A percentile compares a stretch with the other conserved stretches of the same genome.
These are phyloP conservation scores for Penicillium expansum DNA, from an alignment of 2,329 filamentous ascomycete species.

Conservation along the genomic window DNA sequence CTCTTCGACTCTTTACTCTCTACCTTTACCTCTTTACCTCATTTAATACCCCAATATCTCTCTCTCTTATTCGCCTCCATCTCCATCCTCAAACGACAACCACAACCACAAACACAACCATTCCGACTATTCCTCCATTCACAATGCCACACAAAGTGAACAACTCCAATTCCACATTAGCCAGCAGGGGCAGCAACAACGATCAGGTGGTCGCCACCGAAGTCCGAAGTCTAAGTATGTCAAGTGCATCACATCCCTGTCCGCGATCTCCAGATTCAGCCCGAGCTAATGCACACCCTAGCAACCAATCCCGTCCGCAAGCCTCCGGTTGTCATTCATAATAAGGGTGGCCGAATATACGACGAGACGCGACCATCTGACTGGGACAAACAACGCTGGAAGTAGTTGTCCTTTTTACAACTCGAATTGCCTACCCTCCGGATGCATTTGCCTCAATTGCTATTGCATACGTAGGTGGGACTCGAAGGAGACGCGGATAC, in stretches of 20 bases:
- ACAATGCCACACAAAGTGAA: conserved; percentile 39
- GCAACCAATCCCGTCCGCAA: conserved; percentile 33
- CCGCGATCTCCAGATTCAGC: conserved; percentile 25
- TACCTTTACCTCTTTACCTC: neutral
- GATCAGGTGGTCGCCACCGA: conserved; percentile 31
- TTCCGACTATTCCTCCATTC: neutral
- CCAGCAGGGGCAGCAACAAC: conserved; percentile 31
- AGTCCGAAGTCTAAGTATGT: conserved; percentile 36
- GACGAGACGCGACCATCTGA: conserved; percentile 38
- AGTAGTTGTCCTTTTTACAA: conserved; percentile 21
- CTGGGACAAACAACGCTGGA: conserved; percentile 42
- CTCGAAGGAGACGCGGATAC: conserved; percentile 1
- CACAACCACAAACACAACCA: neutral
- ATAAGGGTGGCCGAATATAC: conserved; percentile 37
- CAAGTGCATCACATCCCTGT: conserved; percentile 8
- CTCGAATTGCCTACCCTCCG: neutral
- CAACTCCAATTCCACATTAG: conserved; percentile 37
- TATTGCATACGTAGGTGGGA: neutral
- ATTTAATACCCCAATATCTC: conserved; percentile 1
- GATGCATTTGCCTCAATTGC: neutral
- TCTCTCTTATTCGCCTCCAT: neutral
- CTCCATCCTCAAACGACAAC: neutral
- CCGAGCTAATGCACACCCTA: conserved; percentile 22
- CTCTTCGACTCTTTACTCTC: neutral
- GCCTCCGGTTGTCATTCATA: conserved; percentile 36